Evolutionary conservation across 2,329 filamentous ascomycete species (phyloP), one percentile per base, ranked within the genome.

Genomic region (Alternaria triticina): DNA sequence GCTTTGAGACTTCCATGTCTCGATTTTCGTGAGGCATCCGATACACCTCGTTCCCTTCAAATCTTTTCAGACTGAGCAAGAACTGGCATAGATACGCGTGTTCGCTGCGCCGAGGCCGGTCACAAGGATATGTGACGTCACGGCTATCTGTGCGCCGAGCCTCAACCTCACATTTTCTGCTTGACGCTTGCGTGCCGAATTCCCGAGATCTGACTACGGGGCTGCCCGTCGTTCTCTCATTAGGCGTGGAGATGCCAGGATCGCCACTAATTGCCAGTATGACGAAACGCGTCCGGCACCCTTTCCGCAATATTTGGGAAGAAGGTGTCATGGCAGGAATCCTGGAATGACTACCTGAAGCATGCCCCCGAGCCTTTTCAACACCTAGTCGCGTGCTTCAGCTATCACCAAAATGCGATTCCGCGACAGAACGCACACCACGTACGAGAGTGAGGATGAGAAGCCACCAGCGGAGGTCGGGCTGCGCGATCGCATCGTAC

Each of bases 401-500:
- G 25, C 5, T 28, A 30, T 44, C 25, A 44, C 25, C n/a, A 61
- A 50, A 22, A 74, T 74, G 71, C 62, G 55, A 15, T 71, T 74
- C 28, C 68, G 66, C 30, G 67, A 74, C 44, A 73, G 59, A 50
- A 71, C 60, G 15, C 65, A 59, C 27, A 46, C 58, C 13, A 60
- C 65, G 11, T 64, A 64, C 27, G 54, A 69, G 28, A 47, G 62
- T 36, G 65, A 68, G 10, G 64, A 65, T 17, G 61, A 66, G 50
- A 62, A 59, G 43, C 70, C 70, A 22, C 70, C 70, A 20, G 51
- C 62, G 36, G 59, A 61, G 17, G 70, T 69, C 4, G 67, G 72
- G 40, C 57, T 74, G 22, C 62, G 72, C 15, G 72, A 73, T 61
- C 70, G 70, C 11, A 66, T 74, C n/a, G 67, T 55, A 25, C 72